These are phyloP conservation scores for Cystoderma amianthinum DNA, from an alignment of 768 basidiomycete species.

Conservation along the genomic window DNA sequence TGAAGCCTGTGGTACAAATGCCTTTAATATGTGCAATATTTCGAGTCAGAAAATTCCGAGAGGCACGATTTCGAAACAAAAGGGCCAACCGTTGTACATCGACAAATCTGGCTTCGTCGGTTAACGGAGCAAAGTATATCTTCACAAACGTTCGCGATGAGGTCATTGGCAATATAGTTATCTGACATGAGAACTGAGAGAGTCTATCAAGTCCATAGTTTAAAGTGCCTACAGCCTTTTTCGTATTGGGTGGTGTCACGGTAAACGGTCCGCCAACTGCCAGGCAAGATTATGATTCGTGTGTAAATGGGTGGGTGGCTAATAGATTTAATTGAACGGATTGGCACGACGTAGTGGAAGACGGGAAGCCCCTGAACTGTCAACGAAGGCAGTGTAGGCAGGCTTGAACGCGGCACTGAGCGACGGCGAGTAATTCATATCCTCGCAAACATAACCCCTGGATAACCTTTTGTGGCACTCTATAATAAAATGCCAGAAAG, in stretches of 20 bases:
- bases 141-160: not conserved
- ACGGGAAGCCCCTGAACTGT: too few species aligned
- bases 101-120: not conserved
- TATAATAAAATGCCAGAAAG: too few species aligned
- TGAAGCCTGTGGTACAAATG: too few species aligned
- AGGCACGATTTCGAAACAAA: not conserved
- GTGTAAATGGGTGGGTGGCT: not conserved
- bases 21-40: too few species aligned
- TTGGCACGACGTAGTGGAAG: not conserved
- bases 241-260: too few species aligned
- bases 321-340: not conserved
- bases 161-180: not conserved
- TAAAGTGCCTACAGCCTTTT: not conserved
- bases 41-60: too few species aligned
- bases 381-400: not conserved
- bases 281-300: not conserved
- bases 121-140: not conserved
- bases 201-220: not conserved
- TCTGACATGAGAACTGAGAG: not conserved
- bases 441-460: too few species aligned
- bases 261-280: not conserved
- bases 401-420: too few species aligned
- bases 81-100: not conserved
- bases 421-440: too few species aligned
- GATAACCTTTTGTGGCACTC: too few species aligned